phyloP scores from a whole-genome alignment of 1,139 yeast genomes.

The Wickerhamomyces sp. region DNA sequence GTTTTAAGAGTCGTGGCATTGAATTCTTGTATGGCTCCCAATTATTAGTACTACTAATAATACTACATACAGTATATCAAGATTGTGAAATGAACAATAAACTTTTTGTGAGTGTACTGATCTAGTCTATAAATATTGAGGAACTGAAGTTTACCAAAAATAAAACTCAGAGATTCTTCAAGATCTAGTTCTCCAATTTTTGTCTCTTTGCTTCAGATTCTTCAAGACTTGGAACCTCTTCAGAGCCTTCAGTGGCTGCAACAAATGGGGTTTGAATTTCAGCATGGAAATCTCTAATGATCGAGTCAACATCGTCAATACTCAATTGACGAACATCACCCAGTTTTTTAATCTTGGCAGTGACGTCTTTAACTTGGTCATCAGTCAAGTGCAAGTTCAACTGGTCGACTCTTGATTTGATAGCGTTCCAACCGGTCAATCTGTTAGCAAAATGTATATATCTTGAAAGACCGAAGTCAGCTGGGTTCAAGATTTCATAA shows the following conservation, averaged over 20 bases:
- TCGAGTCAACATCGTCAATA: slow-evolving; percentile 96
- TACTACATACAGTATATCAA: too few species aligned
- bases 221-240: slow-evolving; percentile 19
- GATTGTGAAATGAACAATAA: too few species aligned
- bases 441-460: slow-evolving; percentile 97
- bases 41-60: too few species aligned
- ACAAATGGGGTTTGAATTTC: slow-evolving; percentile 43
- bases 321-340: slow-evolving; percentile 94
- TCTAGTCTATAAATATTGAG: too few species aligned
- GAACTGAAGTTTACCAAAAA: too few species aligned
- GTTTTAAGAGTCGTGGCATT: too few species aligned
- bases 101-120: too few species aligned
- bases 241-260: slow-evolving; percentile 22
- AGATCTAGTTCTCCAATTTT: slow-evolving; percentile 17
- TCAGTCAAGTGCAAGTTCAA: slow-evolving; percentile 86
- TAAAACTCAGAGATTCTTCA: background rate
- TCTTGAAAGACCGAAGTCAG: slow-evolving; percentile 91
- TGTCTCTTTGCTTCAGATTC: slow-evolving; percentile 26
- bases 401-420: slow-evolving; percentile 97
- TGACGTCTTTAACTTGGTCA: slow-evolving; percentile 92
- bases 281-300: slow-evolving; percentile 90
- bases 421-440: slow-evolving; percentile 98
- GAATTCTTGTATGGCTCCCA: too few species aligned
- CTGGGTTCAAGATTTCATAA: slow-evolving; percentile 91
- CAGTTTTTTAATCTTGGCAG: slow-evolving; percentile 84